Conservation (phyloP, 768 basidiomycete species). For the Hygrophoropsis aurantiaca region DNA sequence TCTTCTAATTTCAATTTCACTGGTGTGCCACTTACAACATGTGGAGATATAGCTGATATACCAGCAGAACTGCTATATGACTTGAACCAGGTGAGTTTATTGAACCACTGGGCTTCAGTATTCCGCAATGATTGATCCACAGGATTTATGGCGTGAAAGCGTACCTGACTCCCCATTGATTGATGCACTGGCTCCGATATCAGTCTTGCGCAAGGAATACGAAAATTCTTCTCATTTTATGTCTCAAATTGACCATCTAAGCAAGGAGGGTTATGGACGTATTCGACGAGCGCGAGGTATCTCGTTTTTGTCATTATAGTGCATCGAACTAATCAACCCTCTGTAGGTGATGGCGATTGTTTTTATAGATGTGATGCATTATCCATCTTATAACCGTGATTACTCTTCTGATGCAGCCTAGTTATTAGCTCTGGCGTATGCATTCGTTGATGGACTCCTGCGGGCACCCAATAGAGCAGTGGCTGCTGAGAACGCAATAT, state of each 20-base stretch:
- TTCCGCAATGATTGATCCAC: background rate
- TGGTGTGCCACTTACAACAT: background rate
- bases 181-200: slow-evolving; percentile 50
- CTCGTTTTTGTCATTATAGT: slow-evolving; percentile 2
- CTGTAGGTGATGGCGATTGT: slow-evolving; percentile 81
- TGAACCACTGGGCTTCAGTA: background rate
- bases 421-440: slow-evolving; percentile 71
- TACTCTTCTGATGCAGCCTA: slow-evolving; percentile 16
- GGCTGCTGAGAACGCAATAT: slow-evolving; percentile 50
- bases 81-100: slow-evolving; percentile 37
- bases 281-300: slow-evolving; percentile 74
- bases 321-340: slow-evolving; percentile 2
- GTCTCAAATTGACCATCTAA: slow-evolving; percentile 74
- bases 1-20: too few relatives aligned
- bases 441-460: slow-evolving; percentile 74
- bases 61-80: slow-evolving; percentile 36
- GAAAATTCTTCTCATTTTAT: slow-evolving; percentile 58
- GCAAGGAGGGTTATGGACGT: slow-evolving; percentile 56
- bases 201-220: slow-evolving; percentile 64
- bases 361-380: slow-evolving; percentile 78
- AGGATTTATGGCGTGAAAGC: slow-evolving; percentile 43
- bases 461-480: slow-evolving; percentile 41
- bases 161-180: slow-evolving; percentile 51
- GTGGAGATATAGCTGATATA: slow-evolving; percentile 32
- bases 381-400: background rate